Conservation (phyloP, 164 flowering plant species). For the Kingdonia uniflora region DNA sequence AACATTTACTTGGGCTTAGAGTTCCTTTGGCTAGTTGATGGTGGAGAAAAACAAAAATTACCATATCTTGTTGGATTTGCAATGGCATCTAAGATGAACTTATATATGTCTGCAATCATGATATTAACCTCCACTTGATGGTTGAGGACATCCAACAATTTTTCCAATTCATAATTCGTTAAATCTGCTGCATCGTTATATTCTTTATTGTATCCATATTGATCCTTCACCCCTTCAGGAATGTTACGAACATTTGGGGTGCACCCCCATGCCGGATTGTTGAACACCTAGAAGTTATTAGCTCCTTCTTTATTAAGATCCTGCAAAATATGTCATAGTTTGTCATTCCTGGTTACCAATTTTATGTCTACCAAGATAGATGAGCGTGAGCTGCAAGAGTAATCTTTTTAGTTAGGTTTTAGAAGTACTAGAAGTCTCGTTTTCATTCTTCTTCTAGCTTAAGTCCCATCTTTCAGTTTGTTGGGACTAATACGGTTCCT, state of each 20-base stretch:
- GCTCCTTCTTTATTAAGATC: slow-evolving; percentile 20
- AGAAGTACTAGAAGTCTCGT: too few relatives aligned
- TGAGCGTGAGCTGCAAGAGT: too few relatives aligned
- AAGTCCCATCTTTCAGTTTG: too few relatives aligned
- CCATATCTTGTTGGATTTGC: slow-evolving; percentile 13
- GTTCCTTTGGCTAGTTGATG: too few relatives aligned
- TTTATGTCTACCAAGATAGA: too few relatives aligned
- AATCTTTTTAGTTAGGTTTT: too few relatives aligned
- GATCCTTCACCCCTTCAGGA: slow-evolving; percentile 18
- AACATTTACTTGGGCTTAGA: too few relatives aligned
- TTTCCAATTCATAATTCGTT: slow-evolving; percentile 11
- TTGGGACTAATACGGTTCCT: too few relatives aligned
- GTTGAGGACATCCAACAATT: slow-evolving; percentile 1
- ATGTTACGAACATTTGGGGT: slow-evolving; percentile 13
- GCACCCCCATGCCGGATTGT: slow-evolving; percentile 15
- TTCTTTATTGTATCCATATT: slow-evolving; percentile 12
- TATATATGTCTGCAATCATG: slow-evolving; percentile 13
- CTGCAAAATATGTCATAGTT: too few relatives aligned
- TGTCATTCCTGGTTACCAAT: too few relatives aligned
- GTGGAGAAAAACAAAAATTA: neutral
- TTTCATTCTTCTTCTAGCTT: too few relatives aligned
- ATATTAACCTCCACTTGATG: slow-evolving; percentile 6
- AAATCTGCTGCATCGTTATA: slow-evolving; percentile 13
- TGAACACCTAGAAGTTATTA: slow-evolving; percentile 15
- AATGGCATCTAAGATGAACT: slow-evolving; percentile 11